Conservation (phyloP, 2,329 filamentous ascomycete species). For the Helotiales sp. region DNA sequence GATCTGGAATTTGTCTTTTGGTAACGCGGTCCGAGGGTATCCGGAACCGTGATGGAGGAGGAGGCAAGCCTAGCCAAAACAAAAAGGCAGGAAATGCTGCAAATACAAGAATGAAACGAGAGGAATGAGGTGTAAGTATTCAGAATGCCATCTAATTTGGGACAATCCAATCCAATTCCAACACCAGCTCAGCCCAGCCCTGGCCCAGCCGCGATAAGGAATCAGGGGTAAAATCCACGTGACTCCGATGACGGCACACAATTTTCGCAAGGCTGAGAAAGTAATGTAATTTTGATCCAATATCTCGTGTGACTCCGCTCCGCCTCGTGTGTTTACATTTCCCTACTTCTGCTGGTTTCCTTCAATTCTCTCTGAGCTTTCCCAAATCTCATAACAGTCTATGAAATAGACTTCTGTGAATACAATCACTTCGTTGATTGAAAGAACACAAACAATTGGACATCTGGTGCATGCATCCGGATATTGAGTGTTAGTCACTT, state of each 20-base stretch:
- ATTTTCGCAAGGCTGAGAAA: constrained; percentile 16
- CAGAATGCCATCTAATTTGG: not conserved
- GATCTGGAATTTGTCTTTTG: not conserved
- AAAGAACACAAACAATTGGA: not conserved
- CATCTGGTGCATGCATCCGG: not conserved
- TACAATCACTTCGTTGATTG: not conserved
- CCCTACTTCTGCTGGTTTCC: not conserved
- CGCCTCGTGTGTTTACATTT: not conserved
- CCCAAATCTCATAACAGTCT: not conserved
- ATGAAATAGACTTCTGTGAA: not conserved
- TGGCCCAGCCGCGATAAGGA: not conserved
- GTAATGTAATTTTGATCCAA: not conserved
- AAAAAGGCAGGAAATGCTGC: not conserved
- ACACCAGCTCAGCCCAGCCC: not conserved
- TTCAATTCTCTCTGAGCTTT: not conserved
- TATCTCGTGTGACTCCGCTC: constrained; percentile 17
- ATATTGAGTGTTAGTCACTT: not conserved
- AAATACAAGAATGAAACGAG: not conserved
- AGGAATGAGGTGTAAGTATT: not conserved
- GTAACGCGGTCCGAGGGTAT: constrained; percentile 9
- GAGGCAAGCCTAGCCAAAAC: not conserved
- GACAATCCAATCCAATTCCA: not conserved
- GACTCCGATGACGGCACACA: constrained; percentile 22
- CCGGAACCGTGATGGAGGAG: not conserved
- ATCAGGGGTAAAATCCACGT: not conserved